These are phyloP conservation scores for Zhuliangozyma blackwelliae DNA, from an alignment of 1,139 yeast genomes.

Conservation along the genomic window DNA sequence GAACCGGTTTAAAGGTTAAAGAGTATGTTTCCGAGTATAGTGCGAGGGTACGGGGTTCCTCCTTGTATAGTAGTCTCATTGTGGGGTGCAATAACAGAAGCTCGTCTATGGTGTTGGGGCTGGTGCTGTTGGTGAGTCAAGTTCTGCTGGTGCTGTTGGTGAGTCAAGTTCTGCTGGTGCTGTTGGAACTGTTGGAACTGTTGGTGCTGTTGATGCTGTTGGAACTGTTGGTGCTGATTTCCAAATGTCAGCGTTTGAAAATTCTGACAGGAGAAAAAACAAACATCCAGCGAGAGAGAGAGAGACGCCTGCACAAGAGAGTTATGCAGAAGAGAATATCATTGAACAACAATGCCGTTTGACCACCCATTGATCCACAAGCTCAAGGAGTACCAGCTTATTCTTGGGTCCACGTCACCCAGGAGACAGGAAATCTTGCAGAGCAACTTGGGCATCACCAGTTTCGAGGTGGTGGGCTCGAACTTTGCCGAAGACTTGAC, in stretches of 20 bases:
- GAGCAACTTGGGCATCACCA: constrained; percentile 52
- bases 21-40: constrained; percentile 48
- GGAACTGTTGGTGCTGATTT: too few species aligned
- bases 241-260: too few species aligned
- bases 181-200: too few species aligned
- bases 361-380: constrained; percentile 24
- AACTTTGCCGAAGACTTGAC: constrained; percentile 70
- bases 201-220: too few species aligned
- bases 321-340: too few species aligned
- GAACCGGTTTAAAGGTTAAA: constrained; percentile 41
- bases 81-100: background rate
- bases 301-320: too few species aligned
- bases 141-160: too few species aligned
- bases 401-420: constrained; percentile 84
- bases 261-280: too few species aligned
- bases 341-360: background rate
- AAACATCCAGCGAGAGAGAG: background rate
- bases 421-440: constrained; percentile 66
- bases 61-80: constrained; percentile 51
- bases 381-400: constrained; percentile 30
- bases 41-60: constrained; percentile 52
- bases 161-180: too few species aligned
- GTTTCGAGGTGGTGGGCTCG: constrained; percentile 46
- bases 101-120: too few species aligned
- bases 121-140: background rate